Base-by-base conservation (phyloP, 169 alveolate species). In the Eimeria sp. region DNA sequence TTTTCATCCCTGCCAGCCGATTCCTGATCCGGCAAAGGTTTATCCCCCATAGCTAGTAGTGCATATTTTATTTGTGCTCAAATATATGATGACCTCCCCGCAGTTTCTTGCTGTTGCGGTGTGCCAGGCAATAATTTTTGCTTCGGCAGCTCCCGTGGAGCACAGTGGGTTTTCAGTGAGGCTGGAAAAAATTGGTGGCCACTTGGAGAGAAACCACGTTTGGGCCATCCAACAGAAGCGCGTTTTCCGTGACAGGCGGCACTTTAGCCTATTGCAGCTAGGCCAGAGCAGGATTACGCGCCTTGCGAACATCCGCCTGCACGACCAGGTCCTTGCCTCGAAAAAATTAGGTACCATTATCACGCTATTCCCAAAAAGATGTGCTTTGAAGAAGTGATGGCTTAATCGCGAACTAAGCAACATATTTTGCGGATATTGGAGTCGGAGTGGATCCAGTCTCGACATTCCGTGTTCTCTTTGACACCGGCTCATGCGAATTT, bases 401-500 rank as follows among this genome's bases (percentile, higher is more conserved):
- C 70, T 10, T 18, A 2, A 61, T 11, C 45, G 65, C 57, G 20
- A 43, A 43, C 27, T n/a, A 57, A 84, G 97, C 97, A 27, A 95
- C 97, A 1, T 95, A 95, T 51, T 95, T 83, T 43, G 97, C 96
- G 27, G 95, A 89, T 54, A 95, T 95, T 40, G 94, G 95, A 30
- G 86, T 95, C 25, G 97, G 97, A 14, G 57, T 7, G 88, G 73
- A 63, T 20, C 97, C 97, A 20, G 82, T 80, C 61, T 67, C 95
- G 58, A 57, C 25, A 16, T 95, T 95, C 61, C 80, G 92, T 7
- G 97, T 95, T 34, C 95, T 95, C 49, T 95, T 95, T 51, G 97
- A 95, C 92, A 95, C 97, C 22, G 97, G 96, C 25, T 95, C 97
- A 30, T 80, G 96, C 95, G 97, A 95, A 73, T 95, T 95, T 78